Base-by-base conservation (phyloP, 164 flowering plant species). In the Vitis labrusca region DNA sequence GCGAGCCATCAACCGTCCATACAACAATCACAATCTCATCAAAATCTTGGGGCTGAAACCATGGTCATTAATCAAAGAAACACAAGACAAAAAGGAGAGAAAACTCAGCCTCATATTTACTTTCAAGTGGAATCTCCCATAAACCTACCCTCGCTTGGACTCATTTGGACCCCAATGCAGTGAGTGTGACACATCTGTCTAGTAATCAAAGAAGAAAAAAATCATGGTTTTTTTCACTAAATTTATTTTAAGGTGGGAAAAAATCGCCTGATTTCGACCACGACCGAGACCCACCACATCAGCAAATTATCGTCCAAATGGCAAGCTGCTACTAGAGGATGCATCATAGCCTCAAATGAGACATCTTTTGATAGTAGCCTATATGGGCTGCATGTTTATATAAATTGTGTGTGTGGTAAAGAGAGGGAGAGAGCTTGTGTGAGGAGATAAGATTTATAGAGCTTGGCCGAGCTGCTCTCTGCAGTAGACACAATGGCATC, bases 401-500 rank as follows among this genome's bases (percentile, higher is more conserved):
- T 13, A 52, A 19, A 19, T 37, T 32, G 49, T 9, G 50, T 69
- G 66, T 65, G 71, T 15, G 69, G 69, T 66, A 61, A 50, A 67
- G 71, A 53, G 70, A 55, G 67, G 57, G 30, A 51, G 60, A 66
- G 68, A 51, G 70, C 32, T 11, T 12, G 16, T 10, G 50, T 11
- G 14, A 10, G 14, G 30, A 37, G 64, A 23, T 32, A 55, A 49
- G 59, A 44, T 50, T 23, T 6, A 3, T 37, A 37, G 7, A 37
- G 44, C 44, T 37, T 37, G 5, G 44, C 44, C 27, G 2, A 23
- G 27, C 2, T 23, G 27, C 27, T 23, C 27, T 23, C 27, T 23
- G 0, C 27, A 23, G 27, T 23, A 23, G 27, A 23, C 27, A 61
- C 69, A 50, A 83, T 83, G 87, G 88, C 89, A 17, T 79, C 94